Conservation (phyloP, 768 basidiomycete species). For the Austroboletus festivus region DNA sequence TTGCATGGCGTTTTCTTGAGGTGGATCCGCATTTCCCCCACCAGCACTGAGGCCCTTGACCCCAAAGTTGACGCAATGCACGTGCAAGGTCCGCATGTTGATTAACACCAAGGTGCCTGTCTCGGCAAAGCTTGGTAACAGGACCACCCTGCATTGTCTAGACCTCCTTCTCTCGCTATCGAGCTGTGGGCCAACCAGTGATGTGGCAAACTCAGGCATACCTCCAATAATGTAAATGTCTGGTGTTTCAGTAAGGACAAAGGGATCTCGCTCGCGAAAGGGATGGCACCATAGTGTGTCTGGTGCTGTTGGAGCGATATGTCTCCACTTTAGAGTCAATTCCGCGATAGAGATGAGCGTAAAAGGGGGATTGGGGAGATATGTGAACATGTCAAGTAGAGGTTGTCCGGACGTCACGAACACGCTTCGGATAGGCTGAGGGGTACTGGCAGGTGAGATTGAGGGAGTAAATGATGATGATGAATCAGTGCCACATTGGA, state of each 20-base stretch:
- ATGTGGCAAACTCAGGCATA: conserved; percentile 79
- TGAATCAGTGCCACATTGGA: conserved; percentile 47
- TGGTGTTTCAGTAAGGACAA: conserved; percentile 81
- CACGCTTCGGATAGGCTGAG: conserved; percentile 49
- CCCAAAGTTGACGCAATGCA: conserved; percentile 58
- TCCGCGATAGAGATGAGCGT: conserved; percentile 74
- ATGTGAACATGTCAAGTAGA: conserved; percentile 93
- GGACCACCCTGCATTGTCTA: conserved; percentile 63
- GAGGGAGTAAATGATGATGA: background rate
- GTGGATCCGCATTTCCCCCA: conserved; percentile 8
- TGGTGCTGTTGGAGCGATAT: conserved; percentile 97
- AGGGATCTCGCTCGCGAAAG: conserved; percentile 83
- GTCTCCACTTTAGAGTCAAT: conserved; percentile 86
- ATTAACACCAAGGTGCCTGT: conserved; percentile 78
- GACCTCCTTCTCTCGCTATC: conserved; percentile 23
- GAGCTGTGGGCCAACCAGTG: conserved; percentile 47
- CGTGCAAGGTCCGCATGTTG: conserved; percentile 73
- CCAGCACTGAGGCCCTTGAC: conserved; percentile 36
- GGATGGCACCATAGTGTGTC: conserved; percentile 99
- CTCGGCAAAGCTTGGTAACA: conserved; percentile 77
- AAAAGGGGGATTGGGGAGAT: conserved; percentile 67
- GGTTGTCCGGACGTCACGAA: conserved; percentile 92
- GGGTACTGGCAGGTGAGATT: conserved; percentile 6
- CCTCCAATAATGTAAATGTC: conserved; percentile 92
- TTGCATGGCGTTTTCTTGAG: conserved; percentile 21